phyloP scores from a whole-genome alignment of 371 early-diverging fungal species.

The Parasitella parasitica region DNA sequence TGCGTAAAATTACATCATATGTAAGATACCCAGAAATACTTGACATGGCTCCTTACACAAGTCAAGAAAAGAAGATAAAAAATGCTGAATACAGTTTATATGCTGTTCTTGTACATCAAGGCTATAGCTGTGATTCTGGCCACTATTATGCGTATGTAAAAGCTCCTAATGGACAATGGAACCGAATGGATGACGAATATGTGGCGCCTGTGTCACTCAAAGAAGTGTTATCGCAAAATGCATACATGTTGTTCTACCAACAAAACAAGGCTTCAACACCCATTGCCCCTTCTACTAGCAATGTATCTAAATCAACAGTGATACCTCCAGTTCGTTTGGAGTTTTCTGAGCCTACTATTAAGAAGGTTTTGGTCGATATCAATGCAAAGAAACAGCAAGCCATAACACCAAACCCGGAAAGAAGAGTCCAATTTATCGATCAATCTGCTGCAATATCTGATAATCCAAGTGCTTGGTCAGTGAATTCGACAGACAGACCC shows the following conservation, averaged over 20 bases:
- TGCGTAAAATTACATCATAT: conserved; percentile 63
- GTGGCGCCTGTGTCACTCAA: conserved; percentile 61
- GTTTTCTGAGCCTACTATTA: neutral
- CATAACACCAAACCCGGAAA: neutral
- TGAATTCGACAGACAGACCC: conserved; percentile 13
- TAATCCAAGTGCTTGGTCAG: conserved; percentile 21
- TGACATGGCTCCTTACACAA: conserved; percentile 55
- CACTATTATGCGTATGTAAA: conserved; percentile 78
- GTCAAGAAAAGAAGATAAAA: conserved; percentile 29
- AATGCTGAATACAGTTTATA: conserved; percentile 59
- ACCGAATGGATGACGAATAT: conserved; percentile 76
- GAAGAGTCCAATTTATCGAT: neutral
- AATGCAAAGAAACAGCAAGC: neutral
- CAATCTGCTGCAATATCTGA: neutral
- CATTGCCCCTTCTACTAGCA: neutral
- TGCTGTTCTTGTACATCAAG: conserved; percentile 79
- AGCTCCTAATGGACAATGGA: conserved; percentile 73
- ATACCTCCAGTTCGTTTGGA: neutral
- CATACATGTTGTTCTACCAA: conserved; percentile 85
- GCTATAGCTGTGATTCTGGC: conserved; percentile 70
- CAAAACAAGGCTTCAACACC: neutral
- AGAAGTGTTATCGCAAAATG: conserved; percentile 70
- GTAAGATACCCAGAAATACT: conserved; percentile 50
- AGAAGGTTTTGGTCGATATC: neutral
- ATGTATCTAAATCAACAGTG: neutral